Evolutionary conservation across 2,329 filamentous ascomycete genomes (phyloP).

Genomic region (Didymella glomerata): DNA sequence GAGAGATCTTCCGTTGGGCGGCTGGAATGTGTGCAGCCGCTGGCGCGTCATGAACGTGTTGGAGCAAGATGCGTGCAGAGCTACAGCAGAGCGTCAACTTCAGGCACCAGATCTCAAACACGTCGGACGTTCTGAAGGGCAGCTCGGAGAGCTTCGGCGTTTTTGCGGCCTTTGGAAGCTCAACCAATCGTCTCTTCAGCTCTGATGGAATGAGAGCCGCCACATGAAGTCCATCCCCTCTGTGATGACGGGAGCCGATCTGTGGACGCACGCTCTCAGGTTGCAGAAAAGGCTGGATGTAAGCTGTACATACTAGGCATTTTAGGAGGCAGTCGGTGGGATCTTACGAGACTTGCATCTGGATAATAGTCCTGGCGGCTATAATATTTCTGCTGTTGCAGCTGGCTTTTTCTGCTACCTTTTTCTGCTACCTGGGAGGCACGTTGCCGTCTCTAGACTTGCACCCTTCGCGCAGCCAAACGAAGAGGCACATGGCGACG

Average conservation of each 20-base stretch:
- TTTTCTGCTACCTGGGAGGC: no score
- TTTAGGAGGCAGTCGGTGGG: no score
- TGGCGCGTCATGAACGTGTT: constrained; percentile 6
- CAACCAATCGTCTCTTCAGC: not conserved
- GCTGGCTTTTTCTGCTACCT: no score
- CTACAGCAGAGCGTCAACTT: not conserved
- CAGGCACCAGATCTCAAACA: not conserved
- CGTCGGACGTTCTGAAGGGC: not conserved
- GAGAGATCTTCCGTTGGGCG: not conserved
- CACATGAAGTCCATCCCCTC: not conserved
- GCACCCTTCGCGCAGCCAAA: not conserved
- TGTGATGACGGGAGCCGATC: not conserved
- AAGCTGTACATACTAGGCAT: no score
- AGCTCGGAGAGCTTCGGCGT: not conserved
- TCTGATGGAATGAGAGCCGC: not conserved
- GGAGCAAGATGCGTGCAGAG: not conserved
- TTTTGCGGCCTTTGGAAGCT: not conserved
- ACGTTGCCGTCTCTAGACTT: not conserved
- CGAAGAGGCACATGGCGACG: not conserved
- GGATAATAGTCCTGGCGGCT: no score
- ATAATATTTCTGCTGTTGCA: no score
- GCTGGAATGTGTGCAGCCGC: not conserved
- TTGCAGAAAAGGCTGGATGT: no score
- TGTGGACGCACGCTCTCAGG: no score
- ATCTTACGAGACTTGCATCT: no score